Base-by-base conservation (phyloP, 75 land plant species). In the Pinus taeda region DNA sequence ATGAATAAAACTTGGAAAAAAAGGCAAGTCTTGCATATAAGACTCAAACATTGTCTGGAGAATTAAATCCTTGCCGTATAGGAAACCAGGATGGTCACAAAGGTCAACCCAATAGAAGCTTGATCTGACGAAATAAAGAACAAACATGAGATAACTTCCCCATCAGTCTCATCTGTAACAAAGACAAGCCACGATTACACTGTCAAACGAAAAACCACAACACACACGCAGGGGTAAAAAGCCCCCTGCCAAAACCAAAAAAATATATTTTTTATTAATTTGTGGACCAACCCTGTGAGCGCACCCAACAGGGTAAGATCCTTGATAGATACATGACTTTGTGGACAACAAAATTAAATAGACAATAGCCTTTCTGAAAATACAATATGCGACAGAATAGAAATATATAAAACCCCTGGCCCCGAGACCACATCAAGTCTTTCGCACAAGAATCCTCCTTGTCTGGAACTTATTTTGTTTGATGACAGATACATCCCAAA, bases 241-340 rank as follows among this genome's bases (percentile, higher is more conserved):
- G 5, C 17, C 69, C 69, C 42, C 42, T 65, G 69, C 42, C 69
- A 65, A 65, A 65, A 65, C 69, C 14, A 26, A 65, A 65, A 33
- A 15, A 65, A 33, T 29, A 15, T 0, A 26, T 65, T 65, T 65
- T 65, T 65, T 65, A 65, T 65, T 65, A 65, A 65, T 30, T 30
- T 65, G 42, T 15, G 42, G 69, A 36, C 20, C 69, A n/a, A 65
- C 69, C 69, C 69, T 42, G 42, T 65, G 69, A 65, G 69, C 20
- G 42, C 69, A 65, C 69, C 69, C 42, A 65, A 65, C 69, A 15
- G 33, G 33, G 69, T 65, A 65, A 65, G 69, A 65, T 65, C 69
- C 69, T 65, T 65, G 5, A 26, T 29, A 15, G 33, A 26, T 26
- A 26, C 26, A 26, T 26, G 26, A 26, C 26, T 26, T 26, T 26